Percentiles rank a stretch among this genome's conserved stretches.
These are phyloP conservation scores for Diplodia seriata DNA, from an alignment of 2,329 filamentous ascomycete species.

Conservation along the genomic window DNA sequence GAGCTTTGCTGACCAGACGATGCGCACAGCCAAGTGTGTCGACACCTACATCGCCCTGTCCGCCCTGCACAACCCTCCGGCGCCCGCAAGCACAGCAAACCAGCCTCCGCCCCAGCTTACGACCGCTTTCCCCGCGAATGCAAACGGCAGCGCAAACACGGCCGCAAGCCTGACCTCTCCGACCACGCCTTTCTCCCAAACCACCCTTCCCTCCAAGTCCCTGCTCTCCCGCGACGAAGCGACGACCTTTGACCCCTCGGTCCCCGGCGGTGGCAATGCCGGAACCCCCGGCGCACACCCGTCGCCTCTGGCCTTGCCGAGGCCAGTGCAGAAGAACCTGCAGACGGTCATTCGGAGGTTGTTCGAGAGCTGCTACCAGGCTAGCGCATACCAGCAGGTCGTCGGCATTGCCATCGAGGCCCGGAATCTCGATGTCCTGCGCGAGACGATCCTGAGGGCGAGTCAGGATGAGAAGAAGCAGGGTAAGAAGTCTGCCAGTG, in stretches of 20 bases:
- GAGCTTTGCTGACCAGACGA: slow-evolving; percentile 6
- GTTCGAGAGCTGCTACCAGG: slow-evolving; percentile 86
- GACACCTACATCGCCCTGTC: slow-evolving; percentile 94
- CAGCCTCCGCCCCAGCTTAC: slow-evolving; percentile 71
- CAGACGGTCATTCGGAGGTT: slow-evolving; percentile 85
- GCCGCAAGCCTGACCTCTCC: slow-evolving; percentile 78
- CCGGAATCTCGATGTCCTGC: slow-evolving; percentile 86
- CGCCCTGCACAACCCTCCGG: slow-evolving; percentile 63
- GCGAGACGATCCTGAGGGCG: slow-evolving; percentile 85
- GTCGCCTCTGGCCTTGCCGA: slow-evolving; percentile 70
- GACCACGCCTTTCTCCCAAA: slow-evolving; percentile 94
- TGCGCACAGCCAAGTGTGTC: slow-evolving; percentile 77
- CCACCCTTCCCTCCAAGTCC: slow-evolving; percentile 90
- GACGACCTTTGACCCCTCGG: slow-evolving; percentile 64
- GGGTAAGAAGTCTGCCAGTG: slow-evolving; percentile 63
- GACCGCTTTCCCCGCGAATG: slow-evolving; percentile 75
- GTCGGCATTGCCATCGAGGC: slow-evolving; percentile 97
- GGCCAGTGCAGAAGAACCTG: slow-evolving; percentile 78
- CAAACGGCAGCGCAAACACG: slow-evolving; percentile 69
- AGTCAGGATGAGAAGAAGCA: slow-evolving; percentile 79
- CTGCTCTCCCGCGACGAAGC: slow-evolving; percentile 83
- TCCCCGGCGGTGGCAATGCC: slow-evolving; percentile 63
- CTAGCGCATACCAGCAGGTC: slow-evolving; percentile 91
- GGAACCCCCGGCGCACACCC: slow-evolving; percentile 62
- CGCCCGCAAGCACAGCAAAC: slow-evolving; percentile 56